phyloP scores from a whole-genome alignment of 768 basidiomycete genomes.

The Fomitopsis serialis region DNA sequence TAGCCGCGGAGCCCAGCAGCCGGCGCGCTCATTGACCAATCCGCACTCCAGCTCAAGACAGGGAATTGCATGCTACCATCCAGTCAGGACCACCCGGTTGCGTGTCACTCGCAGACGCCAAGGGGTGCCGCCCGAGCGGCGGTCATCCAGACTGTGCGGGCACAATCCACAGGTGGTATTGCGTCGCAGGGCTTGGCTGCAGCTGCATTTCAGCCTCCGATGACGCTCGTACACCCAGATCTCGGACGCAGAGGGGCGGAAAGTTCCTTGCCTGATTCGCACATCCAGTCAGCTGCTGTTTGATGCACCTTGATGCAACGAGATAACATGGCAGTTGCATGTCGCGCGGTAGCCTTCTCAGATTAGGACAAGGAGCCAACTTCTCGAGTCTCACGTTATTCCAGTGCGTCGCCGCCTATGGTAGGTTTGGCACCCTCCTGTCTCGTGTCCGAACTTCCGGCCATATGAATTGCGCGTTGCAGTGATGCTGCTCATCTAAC shows the following conservation, averaged over 20 bases:
- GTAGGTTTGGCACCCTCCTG: constrained; percentile 20
- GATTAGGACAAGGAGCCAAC: constrained; percentile 10
- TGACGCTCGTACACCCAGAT: constrained; percentile 2
- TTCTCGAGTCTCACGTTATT: constrained; percentile 8
- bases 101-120: background rate
- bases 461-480: constrained; percentile 18
- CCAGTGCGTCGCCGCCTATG: constrained; percentile 12
- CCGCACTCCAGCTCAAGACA: background rate
- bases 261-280: constrained; percentile 8
- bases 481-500: constrained; percentile 16
- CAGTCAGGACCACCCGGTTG: background rate
- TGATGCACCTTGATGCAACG: constrained; percentile 7
- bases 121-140: background rate
- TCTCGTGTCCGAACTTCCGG: constrained; percentile 16
- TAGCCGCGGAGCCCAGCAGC: constrained; percentile 5
- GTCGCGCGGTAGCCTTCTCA: constrained; percentile 6
- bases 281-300: constrained; percentile 10
- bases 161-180: background rate
- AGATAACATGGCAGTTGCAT: constrained; percentile 14
- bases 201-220: background rate
- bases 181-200: background rate
- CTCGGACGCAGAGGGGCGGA: constrained; percentile 4
- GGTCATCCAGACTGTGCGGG: background rate
- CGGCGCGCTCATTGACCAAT: background rate
- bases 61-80: background rate